phyloP scores from a whole-genome alignment of 805 yeast species.

The Nakazawaea pomicola region DNA sequence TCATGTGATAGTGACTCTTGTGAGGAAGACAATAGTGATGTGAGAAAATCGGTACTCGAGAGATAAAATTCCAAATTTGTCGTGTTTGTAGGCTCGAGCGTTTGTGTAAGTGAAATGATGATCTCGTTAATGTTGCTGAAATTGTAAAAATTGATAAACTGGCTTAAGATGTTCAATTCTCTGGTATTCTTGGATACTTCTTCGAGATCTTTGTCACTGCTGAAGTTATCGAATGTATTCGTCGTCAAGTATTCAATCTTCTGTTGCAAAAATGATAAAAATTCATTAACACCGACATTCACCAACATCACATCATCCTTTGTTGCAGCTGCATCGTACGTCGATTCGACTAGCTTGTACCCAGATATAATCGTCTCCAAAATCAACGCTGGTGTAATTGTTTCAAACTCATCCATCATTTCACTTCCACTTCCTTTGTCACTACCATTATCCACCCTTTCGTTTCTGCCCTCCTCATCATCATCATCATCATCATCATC shows the following conservation, averaged over 20 bases:
- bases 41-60: conserved; percentile 3
- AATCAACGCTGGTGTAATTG: conserved; percentile 21
- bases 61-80: conserved; percentile 7
- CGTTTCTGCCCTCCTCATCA: neutral
- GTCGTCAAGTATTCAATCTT: too few relatives aligned
- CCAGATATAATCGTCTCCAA: conserved; percentile 23
- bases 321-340: conserved; percentile 21
- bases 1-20: too few relatives aligned
- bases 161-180: conserved; percentile 2
- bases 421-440: too few relatives aligned
- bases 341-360: conserved; percentile 21
- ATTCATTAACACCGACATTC: conserved; percentile 1
- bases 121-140: conserved; percentile 39
- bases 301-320: conserved; percentile 8
- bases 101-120: too few relatives aligned
- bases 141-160: conserved; percentile 21
- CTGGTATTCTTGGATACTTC: neutral
- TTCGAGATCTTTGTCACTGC: neutral
- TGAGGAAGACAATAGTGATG: neutral
- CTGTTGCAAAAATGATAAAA: conserved; percentile 12
- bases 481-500: conserved; percentile 12
- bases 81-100: too few relatives aligned
- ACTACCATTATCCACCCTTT: too few relatives aligned
- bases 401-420: conserved; percentile 18
- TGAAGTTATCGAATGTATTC: too few relatives aligned